These are phyloP conservation scores for Agarophyton chilense DNA, from an alignment of 23 red algal species.

Conservation along the genomic window DNA sequence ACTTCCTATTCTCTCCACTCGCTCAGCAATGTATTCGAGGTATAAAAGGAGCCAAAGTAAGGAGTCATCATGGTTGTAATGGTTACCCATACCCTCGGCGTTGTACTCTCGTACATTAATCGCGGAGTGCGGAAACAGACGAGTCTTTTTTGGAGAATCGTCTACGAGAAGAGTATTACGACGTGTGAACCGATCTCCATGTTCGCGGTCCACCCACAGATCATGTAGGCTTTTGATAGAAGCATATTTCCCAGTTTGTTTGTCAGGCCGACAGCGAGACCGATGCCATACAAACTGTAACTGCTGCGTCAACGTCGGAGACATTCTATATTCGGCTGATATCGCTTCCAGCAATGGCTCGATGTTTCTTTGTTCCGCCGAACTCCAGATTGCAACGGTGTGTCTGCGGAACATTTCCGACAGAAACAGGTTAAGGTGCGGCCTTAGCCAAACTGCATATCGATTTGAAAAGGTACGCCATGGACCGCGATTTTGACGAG, in stretches of 20 bases:
- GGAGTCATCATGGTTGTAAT: slow-evolving; percentile 31
- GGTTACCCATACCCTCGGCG: background rate
- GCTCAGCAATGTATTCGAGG: slow-evolving; percentile 24
- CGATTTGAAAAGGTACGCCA: slow-evolving; percentile 14
- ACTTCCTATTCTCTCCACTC: background rate
- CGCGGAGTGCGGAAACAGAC: slow-evolving; percentile 24
- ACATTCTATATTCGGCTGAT: slow-evolving; percentile 1
- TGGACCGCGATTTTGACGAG: background rate
- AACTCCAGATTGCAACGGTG: slow-evolving; percentile 28
- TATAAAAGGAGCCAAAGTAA: slow-evolving; percentile 35
- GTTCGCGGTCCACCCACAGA: slow-evolving; percentile 15
- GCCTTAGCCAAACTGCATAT: slow-evolving; percentile 30
- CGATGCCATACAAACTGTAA: slow-evolving; percentile 24
- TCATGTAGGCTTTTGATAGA: slow-evolving; percentile 28
- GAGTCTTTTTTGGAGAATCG: slow-evolving; percentile 18
- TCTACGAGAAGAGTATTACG: slow-evolving; percentile 31
- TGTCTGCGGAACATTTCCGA: background rate
- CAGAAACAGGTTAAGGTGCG: slow-evolving; percentile 10
- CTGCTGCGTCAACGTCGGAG: background rate
- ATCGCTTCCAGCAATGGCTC: background rate
- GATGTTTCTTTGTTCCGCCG: background rate
- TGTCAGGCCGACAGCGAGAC: slow-evolving; percentile 7
- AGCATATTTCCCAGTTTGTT: background rate
- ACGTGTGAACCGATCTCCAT: background rate
- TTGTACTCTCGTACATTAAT: slow-evolving; percentile 25